These are phyloP conservation scores for Verticillium nonalfalfae DNA, from an alignment of 2,329 filamentous ascomycete genomes.

Conservation along the genomic window DNA sequence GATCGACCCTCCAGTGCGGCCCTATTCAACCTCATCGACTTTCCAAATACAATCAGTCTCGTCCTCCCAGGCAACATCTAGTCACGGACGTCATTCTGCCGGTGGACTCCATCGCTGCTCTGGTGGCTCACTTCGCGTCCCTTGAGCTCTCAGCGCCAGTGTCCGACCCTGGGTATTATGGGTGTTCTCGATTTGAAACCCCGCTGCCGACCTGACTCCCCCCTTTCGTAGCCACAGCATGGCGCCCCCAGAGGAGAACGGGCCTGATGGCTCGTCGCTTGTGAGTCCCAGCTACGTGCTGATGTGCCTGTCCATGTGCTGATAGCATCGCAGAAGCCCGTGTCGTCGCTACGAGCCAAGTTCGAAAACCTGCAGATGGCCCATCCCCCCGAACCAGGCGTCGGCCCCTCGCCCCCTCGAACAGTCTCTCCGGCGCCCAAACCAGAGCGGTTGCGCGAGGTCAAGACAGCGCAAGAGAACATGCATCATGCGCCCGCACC, in stretches of 20 bases:
- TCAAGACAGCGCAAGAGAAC: slow-evolving; percentile 29
- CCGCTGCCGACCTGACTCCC: slow-evolving; percentile 9
- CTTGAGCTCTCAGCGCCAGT: neutral
- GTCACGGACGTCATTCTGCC: neutral
- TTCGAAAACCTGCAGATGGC: slow-evolving; percentile 69
- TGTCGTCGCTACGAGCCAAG: slow-evolving; percentile 73
- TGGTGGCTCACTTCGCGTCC: neutral
- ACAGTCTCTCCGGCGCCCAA: slow-evolving; percentile 30
- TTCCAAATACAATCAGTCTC: slow-evolving; percentile 2
- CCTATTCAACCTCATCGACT: slow-evolving; percentile 6
- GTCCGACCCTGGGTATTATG: slow-evolving; percentile 17
- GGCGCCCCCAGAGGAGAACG: slow-evolving; percentile 43
- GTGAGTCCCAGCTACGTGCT: slow-evolving; percentile 37
- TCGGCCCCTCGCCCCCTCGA: slow-evolving; percentile 19
- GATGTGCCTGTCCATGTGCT: neutral
- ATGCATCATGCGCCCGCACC: slow-evolving; percentile 17
- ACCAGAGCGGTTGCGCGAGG: slow-evolving; percentile 33
- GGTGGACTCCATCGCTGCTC: neutral
- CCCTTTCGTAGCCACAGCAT: slow-evolving; percentile 22
- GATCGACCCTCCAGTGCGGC: neutral
- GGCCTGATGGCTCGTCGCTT: slow-evolving; percentile 71
- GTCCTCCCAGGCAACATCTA: neutral
- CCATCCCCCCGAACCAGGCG: slow-evolving; percentile 23
- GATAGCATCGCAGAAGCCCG: slow-evolving; percentile 54
- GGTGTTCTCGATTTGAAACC: slow-evolving; percentile 22